Base-by-base conservation (phyloP, 306 rosid species). In the Herpetospermum pedunculosum region DNA sequence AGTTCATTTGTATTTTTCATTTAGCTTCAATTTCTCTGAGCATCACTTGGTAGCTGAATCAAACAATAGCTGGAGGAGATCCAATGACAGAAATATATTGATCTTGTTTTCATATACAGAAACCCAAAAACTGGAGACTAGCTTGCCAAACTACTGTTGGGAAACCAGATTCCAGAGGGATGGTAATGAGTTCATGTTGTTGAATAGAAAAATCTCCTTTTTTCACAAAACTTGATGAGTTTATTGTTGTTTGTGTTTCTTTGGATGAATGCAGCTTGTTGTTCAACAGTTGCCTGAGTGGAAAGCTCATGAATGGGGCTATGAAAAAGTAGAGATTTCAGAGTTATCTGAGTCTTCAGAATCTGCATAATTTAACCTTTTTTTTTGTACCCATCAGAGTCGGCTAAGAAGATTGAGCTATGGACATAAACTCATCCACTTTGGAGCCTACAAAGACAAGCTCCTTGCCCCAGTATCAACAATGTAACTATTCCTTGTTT, bases 61-160 rank as follows among this genome's bases (percentile, higher is more conserved):
- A 59, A 60, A 21, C 29, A 0, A 18, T 4, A 46, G 19, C 50
- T 4, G 7, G 49, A 44, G 49, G 18, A 15, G 6, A 14, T 44
- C 0, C 19, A 5, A 15, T 6, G 6, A 29, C 10, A 32, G 3
- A 32, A n/a, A 10, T 21, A 12, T 9, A 65, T n/a, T 67, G 72
- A 2, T 41, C 7, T 41, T 67, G 34, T 23, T 67, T 9, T 67
- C 16, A 8, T 46, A 62, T n/a, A 30, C 87, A 94, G 99, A 94
- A 94, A 85, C 99, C 92, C 75, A 91, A 85, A 83, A 89, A 85
- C 77, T 94, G 95, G 95, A 94, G 99, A 85, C 87, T 91, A 52
- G 99, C 99, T 83, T 94, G 99, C 85, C 99, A 94, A 83, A 82
- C 90, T 67, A 84, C 83, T 40, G 96, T 94, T 44, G 96, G 96